A percentile compares a stretch with the other conserved stretches of the same genome.
Evolutionary conservation across 1,284 basidiomycete species (phyloP).

Genomic region (Chalciporus sp.): DNA sequence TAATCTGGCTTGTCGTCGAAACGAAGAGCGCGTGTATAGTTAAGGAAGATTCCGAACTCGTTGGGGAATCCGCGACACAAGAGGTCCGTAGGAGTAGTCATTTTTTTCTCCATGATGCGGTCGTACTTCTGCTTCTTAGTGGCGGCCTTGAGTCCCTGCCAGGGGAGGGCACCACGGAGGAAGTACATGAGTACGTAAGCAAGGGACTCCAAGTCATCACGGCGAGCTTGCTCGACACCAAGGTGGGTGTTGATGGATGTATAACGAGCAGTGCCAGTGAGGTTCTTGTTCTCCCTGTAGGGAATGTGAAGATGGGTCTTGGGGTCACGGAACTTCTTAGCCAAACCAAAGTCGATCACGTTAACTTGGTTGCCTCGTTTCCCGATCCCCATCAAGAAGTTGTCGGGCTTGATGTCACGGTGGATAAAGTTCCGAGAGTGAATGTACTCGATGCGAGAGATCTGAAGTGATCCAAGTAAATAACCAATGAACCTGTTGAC

Average conservation of each 20-base stretch:
- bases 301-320: slow-evolving; percentile 99
- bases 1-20: slow-evolving; percentile 99
- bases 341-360: slow-evolving; percentile 98
- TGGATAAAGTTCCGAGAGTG: slow-evolving; percentile 99
- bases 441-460: slow-evolving; percentile 98
- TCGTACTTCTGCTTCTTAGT: slow-evolving; percentile 99
- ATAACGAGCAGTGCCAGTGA: slow-evolving; percentile 98
- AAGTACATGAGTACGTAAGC: slow-evolving; percentile 99
- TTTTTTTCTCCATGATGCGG: slow-evolving; percentile 99
- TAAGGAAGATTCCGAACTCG: slow-evolving; percentile 97
- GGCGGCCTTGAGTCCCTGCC: slow-evolving; percentile 97
- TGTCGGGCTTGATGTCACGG: slow-evolving; percentile 99
- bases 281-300: slow-evolving; percentile 99
- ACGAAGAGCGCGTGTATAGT: slow-evolving; percentile 94
- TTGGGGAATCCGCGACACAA: slow-evolving; percentile 97
- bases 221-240: slow-evolving; percentile 95
- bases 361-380: slow-evolving; percentile 99
- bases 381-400: slow-evolving; percentile 99
- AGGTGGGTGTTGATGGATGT: slow-evolving; percentile 99
- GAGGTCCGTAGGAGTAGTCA: slow-evolving; percentile 96
- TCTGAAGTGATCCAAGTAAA: slow-evolving; percentile 50
- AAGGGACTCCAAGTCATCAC: slow-evolving; percentile 94
- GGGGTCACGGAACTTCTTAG: slow-evolving; percentile 99
- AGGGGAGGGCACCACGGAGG: slow-evolving; percentile 93
- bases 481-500: not conserved